A percentile compares a stretch with the other conserved stretches of the same genome.
Evolutionary conservation across 371 early-diverging fungal genomes (phyloP).

Genomic region (Lichtheimia ornata): DNA sequence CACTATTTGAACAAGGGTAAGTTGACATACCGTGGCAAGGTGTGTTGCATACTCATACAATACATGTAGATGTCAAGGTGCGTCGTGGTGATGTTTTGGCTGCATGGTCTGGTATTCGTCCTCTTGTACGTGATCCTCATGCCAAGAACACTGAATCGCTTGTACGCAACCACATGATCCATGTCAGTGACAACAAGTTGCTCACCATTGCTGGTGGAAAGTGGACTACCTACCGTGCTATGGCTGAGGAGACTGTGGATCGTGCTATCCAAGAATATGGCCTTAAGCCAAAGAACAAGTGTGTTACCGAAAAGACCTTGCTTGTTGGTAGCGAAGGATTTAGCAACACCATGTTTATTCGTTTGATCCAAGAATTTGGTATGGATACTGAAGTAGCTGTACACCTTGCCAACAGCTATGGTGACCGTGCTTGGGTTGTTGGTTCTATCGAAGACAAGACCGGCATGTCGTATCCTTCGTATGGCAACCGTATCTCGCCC

Average conservation of each 20-base stretch:
- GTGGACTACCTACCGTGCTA: slow-evolving; percentile 99
- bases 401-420: slow-evolving; percentile 92
- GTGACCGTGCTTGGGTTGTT: slow-evolving; percentile 94
- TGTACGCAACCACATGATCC: slow-evolving; percentile 97
- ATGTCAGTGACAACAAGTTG: slow-evolving; percentile 81
- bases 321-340: slow-evolving; percentile 93
- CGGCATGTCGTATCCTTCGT: slow-evolving; percentile 75
- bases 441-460: slow-evolving; percentile 80
- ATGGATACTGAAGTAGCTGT: slow-evolving; percentile 93
- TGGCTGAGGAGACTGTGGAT: slow-evolving; percentile 98
- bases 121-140: slow-evolving; percentile 95
- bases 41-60: too few relatives aligned
- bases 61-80: slow-evolving; percentile 76
- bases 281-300: slow-evolving; percentile 56
- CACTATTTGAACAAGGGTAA: slow-evolving; percentile 81
- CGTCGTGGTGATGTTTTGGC: slow-evolving; percentile 95
- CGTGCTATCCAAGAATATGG: slow-evolving; percentile 78
- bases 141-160: slow-evolving; percentile 91
- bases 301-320: slow-evolving; percentile 74
- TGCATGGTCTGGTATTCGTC: slow-evolving; percentile 99
- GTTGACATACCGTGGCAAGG: background rate
- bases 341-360: slow-evolving; percentile 85
- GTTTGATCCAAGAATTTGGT: slow-evolving; percentile 91
- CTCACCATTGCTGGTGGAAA: slow-evolving; percentile 99
- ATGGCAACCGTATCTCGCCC: slow-evolving; percentile 79